phyloP scores from a whole-genome alignment of 805 yeast genomes.

The Ogataea methanolica region DNA sequence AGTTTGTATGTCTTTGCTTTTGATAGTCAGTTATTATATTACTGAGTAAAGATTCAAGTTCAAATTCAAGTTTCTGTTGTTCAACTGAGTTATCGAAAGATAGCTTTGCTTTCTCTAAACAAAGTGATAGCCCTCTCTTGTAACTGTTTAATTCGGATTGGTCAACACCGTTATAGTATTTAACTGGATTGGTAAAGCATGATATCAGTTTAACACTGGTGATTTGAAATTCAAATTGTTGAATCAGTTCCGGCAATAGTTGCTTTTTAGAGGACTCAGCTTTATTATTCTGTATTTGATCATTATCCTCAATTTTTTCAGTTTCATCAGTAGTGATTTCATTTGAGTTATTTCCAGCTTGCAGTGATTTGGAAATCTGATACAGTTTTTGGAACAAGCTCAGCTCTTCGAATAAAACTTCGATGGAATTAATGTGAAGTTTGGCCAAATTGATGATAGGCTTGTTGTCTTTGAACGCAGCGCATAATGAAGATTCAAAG shows the following conservation, averaged over 20 bases:
- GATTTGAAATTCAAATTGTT: conserved; percentile 6
- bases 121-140: conserved; percentile 24
- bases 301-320: not conserved
- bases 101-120: conserved; percentile 1
- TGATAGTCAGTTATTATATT: conserved; percentile 21
- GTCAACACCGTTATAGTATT: conserved; percentile 25
- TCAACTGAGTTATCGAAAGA: conserved; percentile 1
- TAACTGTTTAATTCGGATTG: conserved; percentile 25
- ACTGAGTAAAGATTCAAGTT: conserved; percentile 6
- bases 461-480: conserved; percentile 6
- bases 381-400: conserved; percentile 14
- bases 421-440: conserved; percentile 8
- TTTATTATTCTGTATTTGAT: not conserved
- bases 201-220: conserved; percentile 16
- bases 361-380: not conserved
- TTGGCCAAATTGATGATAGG: conserved; percentile 3
- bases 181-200: conserved; percentile 28
- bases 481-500: conserved; percentile 9
- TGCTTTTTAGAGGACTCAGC: not conserved
- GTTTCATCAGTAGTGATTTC: not conserved
- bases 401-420: conserved; percentile 10
- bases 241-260: conserved; percentile 3
- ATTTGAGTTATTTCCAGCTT: not conserved
- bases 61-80: conserved; percentile 5
- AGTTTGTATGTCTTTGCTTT: conserved; percentile 5